Evolutionary conservation across 257 asterid species (phyloP), one percentile per base, ranked within the genome.

Genomic region (Solanum piurae): DNA sequence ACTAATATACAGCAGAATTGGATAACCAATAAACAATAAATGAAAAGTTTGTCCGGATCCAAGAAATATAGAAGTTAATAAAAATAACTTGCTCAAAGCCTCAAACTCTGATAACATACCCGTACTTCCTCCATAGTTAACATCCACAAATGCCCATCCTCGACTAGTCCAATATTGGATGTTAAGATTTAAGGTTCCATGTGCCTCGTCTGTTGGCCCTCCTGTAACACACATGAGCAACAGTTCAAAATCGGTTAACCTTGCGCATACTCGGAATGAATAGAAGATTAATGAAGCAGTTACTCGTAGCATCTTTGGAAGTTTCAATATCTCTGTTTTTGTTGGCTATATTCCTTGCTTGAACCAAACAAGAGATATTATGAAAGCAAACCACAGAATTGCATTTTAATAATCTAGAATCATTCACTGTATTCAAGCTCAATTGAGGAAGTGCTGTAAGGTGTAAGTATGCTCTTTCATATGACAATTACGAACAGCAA

Each of bases 71-170:
- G 68, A 29, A 68, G 83, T 21, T 42, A 29, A 75, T 52, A 52
- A 52, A 33, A 29, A 42, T 46, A 31, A 69, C 46, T 20, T 46
- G 68, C 42, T 46, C 85, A n/a, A n/a, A n/a, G n/a, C n/a, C n/a
- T n/a, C n/a, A 84, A 27, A 72, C 83, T 34, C 37, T 46, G 64
- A 64, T 21, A 40, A 66, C 84, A 36, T 93, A 97, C 99, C 99
- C 40, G 99, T 90, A 92, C 99, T 97, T 91, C 99, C 99, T 85
- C 99, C 99, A 86, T 97, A 97, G 91, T 97, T 97, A 87, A 97
- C 99, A 92, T 97, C 99, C 83, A 95, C 99, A 88, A 93, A 92
- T 83, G 99, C 99, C 99, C 99, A 97, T 87, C 99, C 99, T 36
- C 99, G 98, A 91, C 99, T 95, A 73, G 99, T 97, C 99, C 98